Percentiles rank a stretch among this genome's conserved stretches.
These are phyloP conservation scores for Yamadazyma diospyri DNA, from an alignment of 1,139 yeast species.

Conservation along the genomic window DNA sequence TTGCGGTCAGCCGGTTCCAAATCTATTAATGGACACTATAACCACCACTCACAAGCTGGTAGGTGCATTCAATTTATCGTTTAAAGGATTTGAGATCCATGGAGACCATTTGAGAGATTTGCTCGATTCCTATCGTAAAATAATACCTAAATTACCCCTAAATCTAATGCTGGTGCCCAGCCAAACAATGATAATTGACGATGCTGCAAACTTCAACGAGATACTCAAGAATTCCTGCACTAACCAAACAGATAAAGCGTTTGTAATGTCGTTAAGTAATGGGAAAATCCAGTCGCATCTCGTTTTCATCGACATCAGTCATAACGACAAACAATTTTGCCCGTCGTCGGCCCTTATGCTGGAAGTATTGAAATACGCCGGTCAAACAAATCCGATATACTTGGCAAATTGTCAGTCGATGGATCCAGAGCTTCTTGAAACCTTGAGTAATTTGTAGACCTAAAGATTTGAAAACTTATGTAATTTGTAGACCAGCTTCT, in stretches of 20 bases:
- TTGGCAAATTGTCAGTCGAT: slow-evolving; percentile 1
- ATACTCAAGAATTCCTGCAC: slow-evolving; percentile 7
- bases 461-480: too few species aligned
- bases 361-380: slow-evolving; percentile 2
- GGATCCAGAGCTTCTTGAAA: slow-evolving; percentile 2
- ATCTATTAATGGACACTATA: slow-evolving; percentile 9
- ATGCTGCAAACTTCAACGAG: slow-evolving; percentile 10
- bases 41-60: slow-evolving; percentile 6
- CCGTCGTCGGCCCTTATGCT: neutral
- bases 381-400: slow-evolving; percentile 1
- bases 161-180: slow-evolving; percentile 6
- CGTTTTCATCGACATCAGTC: slow-evolving; percentile 5
- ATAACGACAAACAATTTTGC: slow-evolving; percentile 1
- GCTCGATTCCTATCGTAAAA: slow-evolving; percentile 11
- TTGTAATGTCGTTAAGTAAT: slow-evolving; percentile 3
- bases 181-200: slow-evolving; percentile 16
- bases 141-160: slow-evolving; percentile 2
- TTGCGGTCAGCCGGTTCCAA: slow-evolving; percentile 9
- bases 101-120: slow-evolving; percentile 9
- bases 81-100: slow-evolving; percentile 13
- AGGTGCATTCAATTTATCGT: slow-evolving; percentile 15
- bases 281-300: slow-evolving; percentile 2
- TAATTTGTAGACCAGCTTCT: too few species aligned
- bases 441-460: too few species aligned
- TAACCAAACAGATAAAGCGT: neutral